Percentiles rank a stretch among this genome's conserved stretches.
phyloP scores from a whole-genome alignment of 2,329 filamentous ascomycete species.

The Zymoseptoria crescenta region DNA sequence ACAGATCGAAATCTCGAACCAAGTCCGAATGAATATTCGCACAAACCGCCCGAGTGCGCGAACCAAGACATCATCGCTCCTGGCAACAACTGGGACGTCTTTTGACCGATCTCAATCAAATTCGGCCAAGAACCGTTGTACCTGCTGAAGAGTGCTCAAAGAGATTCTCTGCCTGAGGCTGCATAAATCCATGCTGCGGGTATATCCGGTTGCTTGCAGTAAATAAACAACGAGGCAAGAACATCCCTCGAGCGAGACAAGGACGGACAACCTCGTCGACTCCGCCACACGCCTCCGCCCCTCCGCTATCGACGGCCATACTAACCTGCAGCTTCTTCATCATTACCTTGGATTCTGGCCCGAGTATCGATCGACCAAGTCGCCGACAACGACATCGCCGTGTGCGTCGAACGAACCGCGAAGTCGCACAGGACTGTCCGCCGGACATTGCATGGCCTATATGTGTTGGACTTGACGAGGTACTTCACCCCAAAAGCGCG shows the following conservation, averaged over 20 bases:
- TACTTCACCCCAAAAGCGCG: not conserved
- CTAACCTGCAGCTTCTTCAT: not conserved
- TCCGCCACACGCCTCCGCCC: not conserved
- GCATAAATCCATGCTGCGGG: not conserved
- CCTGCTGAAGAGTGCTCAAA: not conserved
- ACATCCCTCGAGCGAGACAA: not conserved
- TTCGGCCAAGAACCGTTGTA: not conserved
- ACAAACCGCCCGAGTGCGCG: not conserved
- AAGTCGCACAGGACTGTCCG: not conserved
- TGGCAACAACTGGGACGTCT: not conserved
- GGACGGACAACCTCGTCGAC: not conserved
- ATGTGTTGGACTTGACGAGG: constrained; percentile 1
- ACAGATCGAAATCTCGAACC: not conserved
- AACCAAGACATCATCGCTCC: not conserved
- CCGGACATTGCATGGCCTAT: not conserved
- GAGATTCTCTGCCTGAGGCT: not conserved
- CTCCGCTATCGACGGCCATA: not conserved
- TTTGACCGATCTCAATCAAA: not conserved
- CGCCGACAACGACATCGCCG: not conserved
- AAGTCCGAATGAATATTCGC: not conserved
- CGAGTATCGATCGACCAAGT: not conserved
- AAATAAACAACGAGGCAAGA: not conserved
- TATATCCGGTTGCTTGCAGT: not conserved
- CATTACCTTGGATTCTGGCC: not conserved
- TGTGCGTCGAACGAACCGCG: not conserved